Evolutionary conservation across 345 rosid species (phyloP).

Genomic region (Eucalyptus cloeziana): DNA sequence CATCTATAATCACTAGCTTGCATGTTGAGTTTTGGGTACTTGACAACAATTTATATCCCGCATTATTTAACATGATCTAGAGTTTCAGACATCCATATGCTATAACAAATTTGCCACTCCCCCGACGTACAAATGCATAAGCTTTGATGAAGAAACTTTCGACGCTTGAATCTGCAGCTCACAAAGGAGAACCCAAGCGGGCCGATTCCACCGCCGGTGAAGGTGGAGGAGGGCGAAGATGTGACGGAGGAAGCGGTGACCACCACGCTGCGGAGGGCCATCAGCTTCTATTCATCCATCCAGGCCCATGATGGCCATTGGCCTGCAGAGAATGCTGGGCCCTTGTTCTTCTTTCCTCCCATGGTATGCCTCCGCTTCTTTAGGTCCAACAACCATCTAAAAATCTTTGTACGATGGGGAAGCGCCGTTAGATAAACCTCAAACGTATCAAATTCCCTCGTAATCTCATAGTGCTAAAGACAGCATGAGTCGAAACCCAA

Average conservation of each 20-base stretch:
- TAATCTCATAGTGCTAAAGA: background rate
- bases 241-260: conserved; percentile 22
- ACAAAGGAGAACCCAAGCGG: conserved; percentile 16
- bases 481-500: background rate
- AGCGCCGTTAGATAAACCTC: background rate
- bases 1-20: background rate
- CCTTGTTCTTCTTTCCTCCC: conserved; percentile 56
- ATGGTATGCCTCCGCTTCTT: conserved; percentile 1
- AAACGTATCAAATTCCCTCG: background rate
- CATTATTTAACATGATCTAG: background rate
- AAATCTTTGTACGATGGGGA: background rate
- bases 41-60: background rate
- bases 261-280: conserved; percentile 29
- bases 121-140: background rate
- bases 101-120: background rate
- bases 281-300: conserved; percentile 36
- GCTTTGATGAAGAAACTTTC: background rate
- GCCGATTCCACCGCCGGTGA: conserved; percentile 20
- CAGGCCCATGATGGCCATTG: conserved; percentile 65
- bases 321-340: conserved; percentile 57
- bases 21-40: background rate
- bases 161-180: conserved; percentile 5
- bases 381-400: background rate
- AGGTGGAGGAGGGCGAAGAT: conserved; percentile 9
- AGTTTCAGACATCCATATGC: background rate